Evolutionary conservation across 805 yeast species (phyloP).

Genomic region (Candida dendrica): DNA sequence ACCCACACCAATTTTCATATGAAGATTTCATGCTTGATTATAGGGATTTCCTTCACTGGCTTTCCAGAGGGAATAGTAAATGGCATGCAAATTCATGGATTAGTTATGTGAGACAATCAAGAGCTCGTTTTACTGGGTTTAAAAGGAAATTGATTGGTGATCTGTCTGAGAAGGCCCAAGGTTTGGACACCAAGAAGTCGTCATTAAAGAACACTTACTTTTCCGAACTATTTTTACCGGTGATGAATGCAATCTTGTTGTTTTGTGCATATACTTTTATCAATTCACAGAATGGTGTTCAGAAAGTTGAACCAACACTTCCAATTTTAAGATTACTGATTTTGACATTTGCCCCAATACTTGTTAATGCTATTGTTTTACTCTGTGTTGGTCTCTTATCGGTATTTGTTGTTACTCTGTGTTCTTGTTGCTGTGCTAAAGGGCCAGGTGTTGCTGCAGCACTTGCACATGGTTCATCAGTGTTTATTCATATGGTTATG

Average conservation of each 20-base stretch:
- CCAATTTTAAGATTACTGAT: slow-evolving; percentile 57
- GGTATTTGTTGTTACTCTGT: slow-evolving; percentile 41
- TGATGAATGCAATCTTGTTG: slow-evolving; percentile 60
- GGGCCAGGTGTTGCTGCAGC: slow-evolving; percentile 50
- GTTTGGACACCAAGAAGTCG: slow-evolving; percentile 64
- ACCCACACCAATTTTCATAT: slow-evolving; percentile 71
- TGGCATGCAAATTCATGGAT: slow-evolving; percentile 76
- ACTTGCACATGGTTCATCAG: slow-evolving; percentile 45
- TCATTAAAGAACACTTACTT: slow-evolving; percentile 69
- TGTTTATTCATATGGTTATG: slow-evolving; percentile 43
- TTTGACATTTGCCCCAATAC: slow-evolving; percentile 42
- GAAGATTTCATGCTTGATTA: slow-evolving; percentile 68
- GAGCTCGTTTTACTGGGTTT: slow-evolving; percentile 90
- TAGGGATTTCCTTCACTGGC: slow-evolving; percentile 60
- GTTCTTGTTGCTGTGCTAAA: slow-evolving; percentile 28
- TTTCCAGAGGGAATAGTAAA: slow-evolving; percentile 68
- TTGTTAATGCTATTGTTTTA: slow-evolving; percentile 26
- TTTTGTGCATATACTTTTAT: slow-evolving; percentile 71
- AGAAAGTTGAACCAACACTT: slow-evolving; percentile 39
- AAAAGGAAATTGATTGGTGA: slow-evolving; percentile 67
- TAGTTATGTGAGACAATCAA: slow-evolving; percentile 59
- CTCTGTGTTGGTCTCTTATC: slow-evolving; percentile 33
- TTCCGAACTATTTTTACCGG: slow-evolving; percentile 73
- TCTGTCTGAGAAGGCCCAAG: slow-evolving; percentile 50
- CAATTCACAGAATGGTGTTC: slow-evolving; percentile 83